These are phyloP conservation scores for Cystobasidium slooffiae DNA, from an alignment of 1,284 basidiomycete species.

Conservation along the genomic window DNA sequence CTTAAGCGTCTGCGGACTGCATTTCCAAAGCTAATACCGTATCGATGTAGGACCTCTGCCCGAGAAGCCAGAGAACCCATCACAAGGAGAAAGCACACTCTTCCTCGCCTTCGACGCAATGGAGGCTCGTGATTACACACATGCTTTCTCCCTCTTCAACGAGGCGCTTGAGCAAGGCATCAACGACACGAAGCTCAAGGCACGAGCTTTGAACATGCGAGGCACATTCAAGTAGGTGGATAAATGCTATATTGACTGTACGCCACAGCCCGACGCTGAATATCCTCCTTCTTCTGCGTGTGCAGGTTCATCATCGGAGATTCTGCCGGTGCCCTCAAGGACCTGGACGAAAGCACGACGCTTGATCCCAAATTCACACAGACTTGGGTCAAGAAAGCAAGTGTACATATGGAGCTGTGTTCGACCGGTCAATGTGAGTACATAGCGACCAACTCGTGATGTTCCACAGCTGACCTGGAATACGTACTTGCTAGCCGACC, in stretches of 20 bases:
- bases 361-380: constrained; percentile 77
- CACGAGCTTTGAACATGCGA: constrained; percentile 88
- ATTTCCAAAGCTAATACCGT: neutral
- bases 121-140: constrained; percentile 81
- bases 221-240: constrained; percentile 85
- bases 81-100: constrained; percentile 82
- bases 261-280: neutral
- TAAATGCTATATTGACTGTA: neutral
- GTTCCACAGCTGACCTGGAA: neutral
- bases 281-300: too few species aligned
- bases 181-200: constrained; percentile 70
- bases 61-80: constrained; percentile 72
- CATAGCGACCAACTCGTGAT: neutral
- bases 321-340: constrained; percentile 79
- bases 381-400: constrained; percentile 94
- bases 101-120: constrained; percentile 80
- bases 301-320: constrained; percentile 70
- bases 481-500: constrained; percentile 55
- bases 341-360: constrained; percentile 77
- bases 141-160: constrained; percentile 77
- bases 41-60: constrained; percentile 68
- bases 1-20: neutral
- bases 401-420: constrained; percentile 94
- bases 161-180: constrained; percentile 88
- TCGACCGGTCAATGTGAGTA: constrained; percentile 25